phyloP scores from a whole-genome alignment of 2,329 filamentous ascomycete genomes.

The Arthrobotrys megalospora region DNA sequence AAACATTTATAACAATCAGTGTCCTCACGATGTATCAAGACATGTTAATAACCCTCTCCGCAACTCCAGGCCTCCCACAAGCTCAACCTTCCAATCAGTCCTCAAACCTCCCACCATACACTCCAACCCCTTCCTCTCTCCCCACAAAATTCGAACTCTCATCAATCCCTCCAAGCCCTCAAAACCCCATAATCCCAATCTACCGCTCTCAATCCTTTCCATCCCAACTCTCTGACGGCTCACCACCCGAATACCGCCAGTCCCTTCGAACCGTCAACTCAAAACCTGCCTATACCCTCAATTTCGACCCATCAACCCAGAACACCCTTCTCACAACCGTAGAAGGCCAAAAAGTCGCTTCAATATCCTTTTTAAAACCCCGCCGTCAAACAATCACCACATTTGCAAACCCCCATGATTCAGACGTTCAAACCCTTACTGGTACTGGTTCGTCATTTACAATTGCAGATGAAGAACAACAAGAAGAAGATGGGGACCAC shows the following conservation, averaged over 20 bases:
- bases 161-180: background rate
- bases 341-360: slow-evolving; percentile 12
- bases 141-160: slow-evolving; percentile 20
- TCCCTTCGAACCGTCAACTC: slow-evolving; percentile 4
- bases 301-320: slow-evolving; percentile 22
- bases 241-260: slow-evolving; percentile 29
- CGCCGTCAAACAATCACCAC: slow-evolving; percentile 13
- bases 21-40: background rate
- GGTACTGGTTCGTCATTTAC: slow-evolving; percentile 12
- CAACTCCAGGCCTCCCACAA: background rate
- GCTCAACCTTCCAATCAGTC: background rate
- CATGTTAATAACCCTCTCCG: slow-evolving; percentile 9
- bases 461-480: background rate
- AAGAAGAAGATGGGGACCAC: background rate
- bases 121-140: background rate
- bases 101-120: slow-evolving; percentile 13
- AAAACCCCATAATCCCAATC: slow-evolving; percentile 30
- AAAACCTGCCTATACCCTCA: slow-evolving; percentile 19
- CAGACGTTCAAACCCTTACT: slow-evolving; percentile 5
- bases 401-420: background rate
- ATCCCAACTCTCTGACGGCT: slow-evolving; percentile 7
- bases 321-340: slow-evolving; percentile 8
- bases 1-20: too few relatives aligned
- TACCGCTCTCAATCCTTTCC: slow-evolving; percentile 27
- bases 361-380: slow-evolving; percentile 22